Evolutionary conservation across 257 asterid species (phyloP), one percentile per base, ranked within the genome.

Genomic region (Solanum bulbocastanum): DNA sequence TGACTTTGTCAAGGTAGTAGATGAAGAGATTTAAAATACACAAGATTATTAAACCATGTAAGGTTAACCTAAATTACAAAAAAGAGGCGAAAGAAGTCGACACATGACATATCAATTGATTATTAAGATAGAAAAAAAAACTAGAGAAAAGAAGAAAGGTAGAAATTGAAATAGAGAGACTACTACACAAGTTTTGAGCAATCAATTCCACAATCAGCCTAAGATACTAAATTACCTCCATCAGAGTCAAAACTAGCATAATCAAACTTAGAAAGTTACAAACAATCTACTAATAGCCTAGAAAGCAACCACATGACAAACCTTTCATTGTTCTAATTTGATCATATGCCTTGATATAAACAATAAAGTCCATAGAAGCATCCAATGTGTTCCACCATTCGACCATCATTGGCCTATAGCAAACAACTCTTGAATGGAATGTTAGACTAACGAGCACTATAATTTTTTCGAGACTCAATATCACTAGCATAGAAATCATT

Each of bases 1-100:
- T 84, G 5, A 89, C 14, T 75, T 23, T 60, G 32, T 83, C 88
- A 32, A 89, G 46, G 86, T 65, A 89, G 88, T 89, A 89, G 76
- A 89, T 89, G 76, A 52, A 83, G 35, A 75, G 30, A 30, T 86
- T 33, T 71, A 33, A 32, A 35, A 46, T 20, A 46, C 56, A 14
- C 7, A 46, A 46, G 20, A 14, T 46, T 46, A 46, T 46, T 46
- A 46, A 46, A 46, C 56, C 56, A 46, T 46, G 56, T 46, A 46
- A 46, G 20, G 56, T 13, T 46, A 14, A 46, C 20, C 56, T 13
- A 56, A 52, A 52, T 49, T 49, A 49, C 8, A 49, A 15, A 49
- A 49, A 49, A 1, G 60, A 49, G 60, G 60, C 7, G 9, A 49
- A 49, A 49, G 8, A 14, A 49, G 22, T 14, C 8, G 22, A 49